A percentile compares a stretch with the other conserved stretches of the same genome.
Conservation (phyloP, 1,139 yeast species). For the Debaryomyces coudertii region DNA sequence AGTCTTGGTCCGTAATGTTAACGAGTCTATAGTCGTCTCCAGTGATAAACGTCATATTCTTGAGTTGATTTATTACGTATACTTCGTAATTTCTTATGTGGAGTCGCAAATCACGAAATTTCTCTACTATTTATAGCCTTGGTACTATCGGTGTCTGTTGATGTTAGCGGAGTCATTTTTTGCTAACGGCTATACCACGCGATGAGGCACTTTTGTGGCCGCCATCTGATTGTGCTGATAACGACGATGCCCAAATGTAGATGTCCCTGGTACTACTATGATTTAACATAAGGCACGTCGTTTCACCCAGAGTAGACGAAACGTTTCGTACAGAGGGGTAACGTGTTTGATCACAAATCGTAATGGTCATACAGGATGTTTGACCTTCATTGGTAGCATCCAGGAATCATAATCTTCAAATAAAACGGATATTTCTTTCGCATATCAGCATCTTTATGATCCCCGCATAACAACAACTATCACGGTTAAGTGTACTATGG, state of each 20-base stretch:
- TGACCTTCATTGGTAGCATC: neutral
- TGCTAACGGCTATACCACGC: conserved; percentile 8
- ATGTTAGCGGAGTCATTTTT: conserved; percentile 5
- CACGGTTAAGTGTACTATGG: neutral
- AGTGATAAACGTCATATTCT: conserved; percentile 3
- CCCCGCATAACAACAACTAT: neutral
- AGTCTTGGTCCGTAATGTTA: conserved; percentile 37
- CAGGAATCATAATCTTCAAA: neutral
- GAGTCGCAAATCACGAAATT: neutral
- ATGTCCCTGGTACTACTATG: neutral
- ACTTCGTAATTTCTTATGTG: neutral
- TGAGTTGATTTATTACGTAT: neutral
- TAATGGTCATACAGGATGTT: neutral
- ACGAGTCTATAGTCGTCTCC: conserved; percentile 17
- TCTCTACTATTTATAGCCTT: neutral
- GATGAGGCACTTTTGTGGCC: conserved; percentile 1
- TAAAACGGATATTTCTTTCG: neutral
- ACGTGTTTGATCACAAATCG: neutral
- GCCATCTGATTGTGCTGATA: neutral
- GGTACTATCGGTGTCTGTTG: conserved; percentile 4
- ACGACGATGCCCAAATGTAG: neutral
- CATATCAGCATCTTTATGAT: neutral
- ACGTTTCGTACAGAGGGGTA: neutral
- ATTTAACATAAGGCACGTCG: neutral
- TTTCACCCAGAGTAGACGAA: neutral